phyloP scores from a whole-genome alignment of 768 basidiomycete genomes.

The Suillus variegatus region DNA sequence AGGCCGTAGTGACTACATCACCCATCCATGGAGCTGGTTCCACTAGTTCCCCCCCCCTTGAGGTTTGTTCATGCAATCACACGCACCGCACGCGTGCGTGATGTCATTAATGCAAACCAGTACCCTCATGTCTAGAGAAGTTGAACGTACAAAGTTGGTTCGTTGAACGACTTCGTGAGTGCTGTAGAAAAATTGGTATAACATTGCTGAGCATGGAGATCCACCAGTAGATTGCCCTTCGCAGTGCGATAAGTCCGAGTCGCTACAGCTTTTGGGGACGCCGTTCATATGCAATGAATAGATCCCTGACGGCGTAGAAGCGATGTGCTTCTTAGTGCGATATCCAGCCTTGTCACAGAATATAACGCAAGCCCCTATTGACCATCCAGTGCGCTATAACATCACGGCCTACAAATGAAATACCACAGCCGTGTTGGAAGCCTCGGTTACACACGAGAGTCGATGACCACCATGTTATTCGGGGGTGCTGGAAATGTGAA shows the following conservation, averaged over 20 bases:
- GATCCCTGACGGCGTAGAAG: background rate
- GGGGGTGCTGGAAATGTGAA: background rate
- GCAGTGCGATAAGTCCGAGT: background rate
- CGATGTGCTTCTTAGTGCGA: background rate
- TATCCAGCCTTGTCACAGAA: background rate
- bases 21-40: background rate
- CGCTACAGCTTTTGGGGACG: background rate
- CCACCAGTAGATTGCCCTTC: background rate
- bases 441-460: background rate
- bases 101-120: conserved; percentile 1
- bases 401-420: background rate
- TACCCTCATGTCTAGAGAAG: background rate
- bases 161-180: background rate
- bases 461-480: background rate
- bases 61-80: background rate
- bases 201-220: background rate
- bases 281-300: background rate
- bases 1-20: background rate
- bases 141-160: background rate
- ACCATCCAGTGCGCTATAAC: background rate
- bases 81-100: background rate
- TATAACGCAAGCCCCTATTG: too few species aligned
- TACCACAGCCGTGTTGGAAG: background rate
- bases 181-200: background rate
- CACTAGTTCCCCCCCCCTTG: background rate